phyloP scores from a whole-genome alignment of 108 stramenopile genomes.

The Cylindrotheca closterium region DNA sequence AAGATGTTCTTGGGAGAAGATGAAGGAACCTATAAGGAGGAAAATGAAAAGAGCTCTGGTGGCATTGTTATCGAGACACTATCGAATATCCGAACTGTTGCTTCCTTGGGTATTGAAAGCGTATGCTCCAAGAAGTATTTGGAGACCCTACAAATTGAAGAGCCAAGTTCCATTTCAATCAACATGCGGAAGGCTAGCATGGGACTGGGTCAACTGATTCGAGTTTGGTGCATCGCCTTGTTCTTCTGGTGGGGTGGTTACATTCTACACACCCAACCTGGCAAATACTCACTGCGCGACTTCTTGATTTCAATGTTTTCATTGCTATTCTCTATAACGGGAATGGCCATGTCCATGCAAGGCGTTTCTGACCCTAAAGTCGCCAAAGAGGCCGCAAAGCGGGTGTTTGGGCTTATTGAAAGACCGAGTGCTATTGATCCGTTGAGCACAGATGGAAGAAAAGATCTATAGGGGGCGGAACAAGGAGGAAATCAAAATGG shows the following conservation, averaged over 20 bases:
- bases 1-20: constrained; percentile 57
- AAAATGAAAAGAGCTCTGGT: constrained; percentile 55
- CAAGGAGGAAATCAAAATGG: no score
- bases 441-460: constrained; percentile 33
- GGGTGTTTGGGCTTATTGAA: constrained; percentile 57
- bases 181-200: constrained; percentile 13
- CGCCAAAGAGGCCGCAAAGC: constrained; percentile 42
- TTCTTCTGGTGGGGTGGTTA: constrained; percentile 41
- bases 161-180: constrained; percentile 27
- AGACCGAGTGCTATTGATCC: constrained; percentile 53
- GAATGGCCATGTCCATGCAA: constrained; percentile 41
- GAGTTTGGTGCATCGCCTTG: constrained; percentile 9
- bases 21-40: constrained; percentile 41
- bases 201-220: constrained; percentile 23
- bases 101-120: constrained; percentile 64
- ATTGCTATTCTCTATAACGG: constrained; percentile 57
- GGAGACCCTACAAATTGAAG: constrained; percentile 40
- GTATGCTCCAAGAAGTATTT: constrained; percentile 51
- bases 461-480: no score
- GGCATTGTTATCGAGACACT: constrained; percentile 75
- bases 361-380: constrained; percentile 45
- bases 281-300: constrained; percentile 40
- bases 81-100: constrained; percentile 75
- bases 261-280: constrained; percentile 34
- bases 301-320: constrained; percentile 64